These are phyloP conservation scores for Nothophoma quercina DNA, from an alignment of 2,329 filamentous ascomycete genomes.

Conservation along the genomic window DNA sequence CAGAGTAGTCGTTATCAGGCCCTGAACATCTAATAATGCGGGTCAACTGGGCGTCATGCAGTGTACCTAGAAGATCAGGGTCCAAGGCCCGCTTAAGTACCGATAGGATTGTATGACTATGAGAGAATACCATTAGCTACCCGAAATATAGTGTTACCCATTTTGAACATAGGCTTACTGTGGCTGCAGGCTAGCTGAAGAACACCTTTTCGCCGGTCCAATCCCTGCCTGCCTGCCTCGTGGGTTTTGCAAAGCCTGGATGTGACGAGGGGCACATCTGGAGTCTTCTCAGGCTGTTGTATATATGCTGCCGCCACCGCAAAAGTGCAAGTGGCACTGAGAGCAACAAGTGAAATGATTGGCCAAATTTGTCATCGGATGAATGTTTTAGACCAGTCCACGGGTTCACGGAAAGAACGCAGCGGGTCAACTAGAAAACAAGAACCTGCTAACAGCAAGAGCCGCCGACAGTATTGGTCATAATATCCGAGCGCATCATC, in stretches of 20 bases:
- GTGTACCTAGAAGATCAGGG: constrained; percentile 1
- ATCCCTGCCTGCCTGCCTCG: constrained; percentile 5
- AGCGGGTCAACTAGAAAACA: neutral
- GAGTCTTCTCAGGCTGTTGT: neutral
- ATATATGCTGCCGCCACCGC: neutral
- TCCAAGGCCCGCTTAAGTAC: neutral
- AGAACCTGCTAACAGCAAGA: neutral
- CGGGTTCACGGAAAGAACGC: neutral
- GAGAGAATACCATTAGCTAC: neutral
- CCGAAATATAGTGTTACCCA: neutral
- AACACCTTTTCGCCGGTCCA: neutral
- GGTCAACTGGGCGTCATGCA: neutral
- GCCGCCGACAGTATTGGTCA: neutral
- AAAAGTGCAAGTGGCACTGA: neutral
- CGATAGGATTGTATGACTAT: neutral
- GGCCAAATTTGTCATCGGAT: constrained; percentile 9
- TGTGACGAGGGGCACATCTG: neutral
- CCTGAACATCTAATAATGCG: constrained; percentile 4
- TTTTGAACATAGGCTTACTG: constrained; percentile 7
- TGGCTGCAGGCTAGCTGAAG: constrained; percentile 8
- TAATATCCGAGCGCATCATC: neutral
- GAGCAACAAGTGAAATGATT: neutral
- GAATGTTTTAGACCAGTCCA: neutral
- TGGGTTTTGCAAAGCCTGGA: neutral
- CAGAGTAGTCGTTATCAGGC: neutral